Evolutionary conservation across 2,329 filamentous ascomycete genomes (phyloP).

Genomic region (Tolypocladium tundrense): DNA sequence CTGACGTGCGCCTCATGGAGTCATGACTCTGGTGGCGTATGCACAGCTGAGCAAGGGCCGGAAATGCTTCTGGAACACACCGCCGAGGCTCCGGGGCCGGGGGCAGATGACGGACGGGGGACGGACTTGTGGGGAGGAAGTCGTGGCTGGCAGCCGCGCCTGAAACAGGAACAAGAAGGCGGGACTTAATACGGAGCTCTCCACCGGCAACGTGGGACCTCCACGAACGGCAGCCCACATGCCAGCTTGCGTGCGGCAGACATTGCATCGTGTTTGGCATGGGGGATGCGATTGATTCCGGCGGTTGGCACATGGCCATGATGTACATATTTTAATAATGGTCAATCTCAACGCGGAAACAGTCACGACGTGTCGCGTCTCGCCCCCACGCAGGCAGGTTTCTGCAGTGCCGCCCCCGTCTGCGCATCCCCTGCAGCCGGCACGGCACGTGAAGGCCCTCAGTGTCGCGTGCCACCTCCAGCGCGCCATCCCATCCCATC

Average conservation of each 20-base stretch:
- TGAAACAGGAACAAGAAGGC: neutral
- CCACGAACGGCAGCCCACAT: neutral
- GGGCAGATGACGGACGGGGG: neutral
- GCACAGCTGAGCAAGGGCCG: neutral
- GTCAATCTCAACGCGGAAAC: neutral
- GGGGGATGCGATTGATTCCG: neutral
- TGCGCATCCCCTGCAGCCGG: neutral
- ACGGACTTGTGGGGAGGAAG: neutral
- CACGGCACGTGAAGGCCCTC: neutral
- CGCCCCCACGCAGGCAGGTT: neutral
- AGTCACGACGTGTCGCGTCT: neutral
- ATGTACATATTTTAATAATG: neutral
- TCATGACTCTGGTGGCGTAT: neutral
- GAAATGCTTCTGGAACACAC: conserved; percentile 1
- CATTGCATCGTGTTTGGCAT: neutral
- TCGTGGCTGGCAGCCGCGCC: neutral
- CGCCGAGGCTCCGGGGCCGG: neutral
- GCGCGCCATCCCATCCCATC: neutral
- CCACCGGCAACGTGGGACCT: neutral
- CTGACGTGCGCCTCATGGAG: neutral
- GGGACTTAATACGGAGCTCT: neutral
- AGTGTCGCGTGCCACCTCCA: neutral
- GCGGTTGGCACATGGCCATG: neutral
- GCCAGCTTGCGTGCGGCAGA: neutral
- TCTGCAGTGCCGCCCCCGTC: neutral